Evolutionary conservation across 108 stramenopile species (phyloP), one percentile per base, ranked within the genome.

Genomic region (Nitzschia putrida): DNA sequence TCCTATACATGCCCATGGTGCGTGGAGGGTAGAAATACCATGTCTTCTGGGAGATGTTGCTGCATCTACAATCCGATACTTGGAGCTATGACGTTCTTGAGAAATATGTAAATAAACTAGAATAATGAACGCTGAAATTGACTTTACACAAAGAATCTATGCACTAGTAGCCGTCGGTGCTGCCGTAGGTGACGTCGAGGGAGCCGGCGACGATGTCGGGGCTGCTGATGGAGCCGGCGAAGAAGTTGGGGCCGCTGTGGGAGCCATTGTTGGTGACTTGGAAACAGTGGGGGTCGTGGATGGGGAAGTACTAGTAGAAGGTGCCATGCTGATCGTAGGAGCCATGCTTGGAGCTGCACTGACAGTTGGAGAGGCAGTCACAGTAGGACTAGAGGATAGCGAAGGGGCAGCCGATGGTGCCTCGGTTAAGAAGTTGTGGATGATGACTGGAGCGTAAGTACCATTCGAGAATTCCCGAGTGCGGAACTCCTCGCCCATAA

Each of bases 1-100:
- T 72, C n/a, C 40, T 86, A 20, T 90, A 88, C 72, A 55, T 72
- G 56, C 63, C 79, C n/a, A 80, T 84, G 22, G 79, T 83, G 39
- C 65, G 83, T 34, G 1, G 3, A 34, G 29, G 29, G 29, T 34
- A 34, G 29, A 34, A 69, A 64, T 51, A 40, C 13, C n/a, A n/a
- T n/a, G n/a, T n/a, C n/a, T n/a, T n/a, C n/a, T n/a, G n/a, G 11
- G n/a, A 11, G n/a, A 34, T 59, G 8, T 44, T 14, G 43, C 61
- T 13, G 45, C 6, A 34, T 34, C 29, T n/a, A 34, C 29, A 34
- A 34, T 34, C 29, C 3, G 29, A 3, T 34, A 34, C 29, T 34
- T 3, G 3, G 4, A 34, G 3, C 29, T 34, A 34, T 4, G 4
- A 4, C 29, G 4, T 4, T 34, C 29, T 3, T 34, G n/a, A n/a